Percentiles rank a stretch among this genome's conserved stretches.
These are phyloP conservation scores for Candida methanosorbosa DNA, from an alignment of 805 yeast species.

Conservation along the genomic window DNA sequence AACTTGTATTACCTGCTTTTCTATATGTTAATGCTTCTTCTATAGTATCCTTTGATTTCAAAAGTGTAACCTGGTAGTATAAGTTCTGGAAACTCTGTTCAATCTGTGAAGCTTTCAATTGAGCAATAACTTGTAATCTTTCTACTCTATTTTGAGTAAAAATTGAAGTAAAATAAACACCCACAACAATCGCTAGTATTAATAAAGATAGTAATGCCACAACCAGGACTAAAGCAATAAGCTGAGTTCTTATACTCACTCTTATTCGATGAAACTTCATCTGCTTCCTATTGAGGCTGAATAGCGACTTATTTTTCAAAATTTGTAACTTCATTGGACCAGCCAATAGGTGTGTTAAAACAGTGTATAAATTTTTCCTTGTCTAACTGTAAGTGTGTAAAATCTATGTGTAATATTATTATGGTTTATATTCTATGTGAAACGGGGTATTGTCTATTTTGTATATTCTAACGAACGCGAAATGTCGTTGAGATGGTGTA, in stretches of 20 bases:
- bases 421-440: background rate
- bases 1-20: slow-evolving; percentile 65
- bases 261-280: slow-evolving; percentile 22
- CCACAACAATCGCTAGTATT: slow-evolving; percentile 68
- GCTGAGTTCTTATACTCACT: slow-evolving; percentile 68
- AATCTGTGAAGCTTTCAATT: slow-evolving; percentile 72
- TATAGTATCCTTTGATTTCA: slow-evolving; percentile 52
- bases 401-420: background rate
- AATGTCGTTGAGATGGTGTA: too few species aligned
- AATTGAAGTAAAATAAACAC: slow-evolving; percentile 60
- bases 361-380: too few species aligned
- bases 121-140: slow-evolving; percentile 68
- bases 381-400: too few species aligned
- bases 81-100: slow-evolving; percentile 55
- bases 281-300: too few species aligned
- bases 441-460: too few species aligned
- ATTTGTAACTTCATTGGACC: too few species aligned
- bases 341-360: too few species aligned
- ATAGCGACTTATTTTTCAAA: too few species aligned
- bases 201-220: slow-evolving; percentile 64
- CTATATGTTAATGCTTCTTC: slow-evolving; percentile 52
- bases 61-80: slow-evolving; percentile 61
- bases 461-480: too few species aligned
- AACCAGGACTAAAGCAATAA: slow-evolving; percentile 59
- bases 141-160: slow-evolving; percentile 58